Evolutionary conservation across 768 basidiomycete species (phyloP), one percentile per base, ranked within the genome.

Genomic region (Russula earlei): DNA sequence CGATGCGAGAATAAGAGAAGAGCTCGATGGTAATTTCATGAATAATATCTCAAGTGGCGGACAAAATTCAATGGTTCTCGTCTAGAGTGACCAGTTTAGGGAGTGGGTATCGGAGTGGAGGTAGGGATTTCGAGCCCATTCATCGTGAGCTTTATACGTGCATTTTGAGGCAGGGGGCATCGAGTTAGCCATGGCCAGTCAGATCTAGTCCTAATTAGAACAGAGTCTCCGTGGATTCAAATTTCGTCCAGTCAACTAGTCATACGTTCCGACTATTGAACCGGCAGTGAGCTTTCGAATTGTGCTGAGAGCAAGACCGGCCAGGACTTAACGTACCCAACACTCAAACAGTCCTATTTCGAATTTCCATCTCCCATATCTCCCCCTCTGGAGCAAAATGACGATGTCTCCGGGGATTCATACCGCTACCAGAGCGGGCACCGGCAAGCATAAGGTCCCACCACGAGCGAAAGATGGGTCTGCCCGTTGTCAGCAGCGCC

Each of bases 401-500:
- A 52, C 73, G 73, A 49, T 68, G 68, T 55, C 67, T 70, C 56
- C 67, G 65, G 65, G 59, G n/a, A 62, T 58, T 59, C 64, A 60
- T 3, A 53, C 49, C 34, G 52, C 53, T 34, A 61, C 56, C 34
- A 62, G 63, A 49, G 34, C 68, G 69, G 37, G 77, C 71, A 52
- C 75, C 75, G 49, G 78, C 67, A 22, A 74, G 62, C 29, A 69
- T 56, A 56, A 83, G 62, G 42, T 73, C 73, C 31, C 71, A 70
- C 22, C 81, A 58, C n/a, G 70, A 66, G 27, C 68, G 69, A 45
- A 74, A 69, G 37, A 82, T 67, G 5, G 80, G 70, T 2, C 71
- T 69, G 27, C 84, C 84, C 55, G 85, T 84, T 7, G 83, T 85
- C 33, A 83, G 83, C 48, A 86, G 67, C 56, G 84, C 67, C 64